Evolutionary conservation across 306 rosid genomes (phyloP).

Genomic region (Vigna hirtella): DNA sequence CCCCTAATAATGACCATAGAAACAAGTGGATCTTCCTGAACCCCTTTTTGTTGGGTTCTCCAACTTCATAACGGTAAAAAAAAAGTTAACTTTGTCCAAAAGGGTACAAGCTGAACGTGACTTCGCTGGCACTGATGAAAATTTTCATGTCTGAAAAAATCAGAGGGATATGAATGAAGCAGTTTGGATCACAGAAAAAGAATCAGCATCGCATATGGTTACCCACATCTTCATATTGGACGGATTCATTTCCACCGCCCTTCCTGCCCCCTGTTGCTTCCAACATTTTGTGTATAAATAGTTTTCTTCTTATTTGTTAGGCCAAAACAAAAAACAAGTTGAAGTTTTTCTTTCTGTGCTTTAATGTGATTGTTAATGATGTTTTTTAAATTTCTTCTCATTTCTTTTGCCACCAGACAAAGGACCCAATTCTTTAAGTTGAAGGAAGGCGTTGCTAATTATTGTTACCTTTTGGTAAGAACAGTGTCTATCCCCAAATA

Average conservation of each 20-base stretch:
- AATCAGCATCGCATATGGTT: conserved; percentile 27
- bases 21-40: not conserved
- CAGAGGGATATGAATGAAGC: conserved; percentile 36
- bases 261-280: not conserved
- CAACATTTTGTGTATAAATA: not conserved
- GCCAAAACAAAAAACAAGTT: conserved; percentile 17
- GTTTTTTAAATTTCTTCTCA: not conserved
- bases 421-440: not conserved
- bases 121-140: not conserved
- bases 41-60: conserved; percentile 15
- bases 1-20: conserved; percentile 22
- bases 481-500: too few relatives aligned
- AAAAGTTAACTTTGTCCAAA: not conserved
- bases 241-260: not conserved
- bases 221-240: not conserved
- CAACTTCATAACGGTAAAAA: not conserved
- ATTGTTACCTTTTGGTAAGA: not conserved
- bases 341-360: not conserved
- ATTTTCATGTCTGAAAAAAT: conserved; percentile 20
- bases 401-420: not conserved
- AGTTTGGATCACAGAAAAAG: conserved; percentile 11
- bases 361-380: not conserved
- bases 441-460: not conserved
- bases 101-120: conserved; percentile 1
- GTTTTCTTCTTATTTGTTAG: not conserved